Conservation (phyloP, 345 rosid species). For the Pseudoturritis turrita region DNA sequence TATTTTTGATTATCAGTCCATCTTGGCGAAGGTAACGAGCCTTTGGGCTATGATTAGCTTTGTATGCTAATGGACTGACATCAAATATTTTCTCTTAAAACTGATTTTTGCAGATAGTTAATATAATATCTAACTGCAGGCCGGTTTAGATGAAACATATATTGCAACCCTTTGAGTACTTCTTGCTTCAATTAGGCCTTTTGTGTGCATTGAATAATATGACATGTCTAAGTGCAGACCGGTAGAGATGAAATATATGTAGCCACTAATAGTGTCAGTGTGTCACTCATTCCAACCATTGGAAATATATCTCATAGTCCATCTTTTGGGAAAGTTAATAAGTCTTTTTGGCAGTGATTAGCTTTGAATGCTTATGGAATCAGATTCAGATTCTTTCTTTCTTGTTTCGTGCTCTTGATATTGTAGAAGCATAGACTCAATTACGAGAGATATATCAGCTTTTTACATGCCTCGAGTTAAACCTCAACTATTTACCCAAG, state of each 20-base stretch:
- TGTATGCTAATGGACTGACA: conserved; percentile 43
- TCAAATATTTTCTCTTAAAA: conserved; percentile 8
- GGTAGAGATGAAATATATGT: background rate
- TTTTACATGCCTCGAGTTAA: background rate
- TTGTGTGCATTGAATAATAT: background rate
- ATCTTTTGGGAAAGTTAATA: background rate
- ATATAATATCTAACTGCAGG: conserved; percentile 16
- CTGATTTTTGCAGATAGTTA: conserved; percentile 8
- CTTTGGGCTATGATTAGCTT: conserved; percentile 25
- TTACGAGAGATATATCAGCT: background rate
- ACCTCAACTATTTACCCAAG: background rate
- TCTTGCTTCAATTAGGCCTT: background rate
- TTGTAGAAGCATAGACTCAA: background rate
- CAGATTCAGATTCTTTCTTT: conserved; percentile 4
- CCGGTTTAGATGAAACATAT: conserved; percentile 18
- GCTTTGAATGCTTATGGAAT: conserved; percentile 41
- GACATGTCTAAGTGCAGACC: background rate
- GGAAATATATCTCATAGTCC: background rate
- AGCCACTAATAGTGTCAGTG: background rate
- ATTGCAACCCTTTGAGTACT: background rate
- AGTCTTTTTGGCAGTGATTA: background rate
- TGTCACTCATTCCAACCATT: background rate
- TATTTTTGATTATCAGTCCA: conserved; percentile 36
- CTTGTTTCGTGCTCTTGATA: background rate
- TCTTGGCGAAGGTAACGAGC: conserved; percentile 59